A percentile compares a stretch with the other conserved stretches of the same genome.
These are phyloP conservation scores for Pseudogymnoascus sp. DNA, from an alignment of 2,329 filamentous ascomycete genomes.

Conservation along the genomic window DNA sequence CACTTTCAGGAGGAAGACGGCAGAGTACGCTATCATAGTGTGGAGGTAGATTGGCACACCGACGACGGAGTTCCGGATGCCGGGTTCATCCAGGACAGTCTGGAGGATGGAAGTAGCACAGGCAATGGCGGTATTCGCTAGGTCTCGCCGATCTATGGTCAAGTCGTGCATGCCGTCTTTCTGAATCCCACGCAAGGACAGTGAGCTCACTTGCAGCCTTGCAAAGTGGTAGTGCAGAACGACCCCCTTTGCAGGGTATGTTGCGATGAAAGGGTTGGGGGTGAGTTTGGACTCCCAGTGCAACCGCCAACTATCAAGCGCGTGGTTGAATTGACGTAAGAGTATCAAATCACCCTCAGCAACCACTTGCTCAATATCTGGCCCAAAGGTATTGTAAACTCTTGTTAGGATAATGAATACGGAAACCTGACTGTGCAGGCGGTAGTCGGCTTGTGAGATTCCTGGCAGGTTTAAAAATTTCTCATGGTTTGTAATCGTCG, in stretches of 20 bases:
- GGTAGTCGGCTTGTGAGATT: slow-evolving; percentile 48
- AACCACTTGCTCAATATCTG: slow-evolving; percentile 46
- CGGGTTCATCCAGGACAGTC: slow-evolving; percentile 31
- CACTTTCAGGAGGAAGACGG: slow-evolving; percentile 35
- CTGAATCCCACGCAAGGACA: slow-evolving; percentile 25
- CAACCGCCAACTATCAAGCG: slow-evolving; percentile 33
- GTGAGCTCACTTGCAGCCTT: slow-evolving; percentile 35
- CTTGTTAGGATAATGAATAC: slow-evolving; percentile 55
- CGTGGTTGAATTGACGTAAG: slow-evolving; percentile 34
- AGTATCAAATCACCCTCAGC: slow-evolving; percentile 34
- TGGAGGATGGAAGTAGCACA: slow-evolving; percentile 28
- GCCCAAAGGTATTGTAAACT: slow-evolving; percentile 52
- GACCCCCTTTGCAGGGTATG: slow-evolving; percentile 26
- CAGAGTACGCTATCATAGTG: slow-evolving; percentile 35
- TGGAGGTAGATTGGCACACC: slow-evolving; percentile 34
- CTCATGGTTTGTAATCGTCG: slow-evolving; percentile 51
- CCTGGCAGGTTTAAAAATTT: slow-evolving; percentile 45
- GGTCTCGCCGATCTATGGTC: slow-evolving; percentile 19
- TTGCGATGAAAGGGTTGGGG: slow-evolving; percentile 20
- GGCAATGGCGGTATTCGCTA: slow-evolving; percentile 21
- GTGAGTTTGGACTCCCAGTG: slow-evolving; percentile 32
- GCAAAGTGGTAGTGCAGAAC: slow-evolving; percentile 31
- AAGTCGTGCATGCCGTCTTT: slow-evolving; percentile 14
- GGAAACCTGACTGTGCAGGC: slow-evolving; percentile 53
- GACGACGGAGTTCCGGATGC: slow-evolving; percentile 30